phyloP scores from a whole-genome alignment of 148 eudicot genomes.

The Fagopyrum esculentum region DNA sequence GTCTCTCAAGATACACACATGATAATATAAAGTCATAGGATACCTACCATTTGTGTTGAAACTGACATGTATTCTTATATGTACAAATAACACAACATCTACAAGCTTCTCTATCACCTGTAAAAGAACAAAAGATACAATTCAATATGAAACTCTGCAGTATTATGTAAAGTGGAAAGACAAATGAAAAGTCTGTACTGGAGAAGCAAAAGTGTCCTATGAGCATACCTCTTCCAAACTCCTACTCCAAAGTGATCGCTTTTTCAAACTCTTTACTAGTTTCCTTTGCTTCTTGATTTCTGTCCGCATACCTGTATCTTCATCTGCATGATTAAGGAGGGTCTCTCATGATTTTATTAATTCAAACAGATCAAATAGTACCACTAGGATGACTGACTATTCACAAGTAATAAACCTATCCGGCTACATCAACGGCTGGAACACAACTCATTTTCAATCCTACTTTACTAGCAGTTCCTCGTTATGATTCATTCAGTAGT shows the following conservation, averaged over 20 bases:
- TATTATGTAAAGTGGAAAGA: background rate
- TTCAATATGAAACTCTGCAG: background rate
- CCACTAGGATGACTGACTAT: background rate
- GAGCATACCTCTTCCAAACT: conserved; percentile 39
- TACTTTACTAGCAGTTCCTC: background rate
- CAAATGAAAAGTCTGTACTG: background rate
- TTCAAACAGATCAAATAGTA: background rate
- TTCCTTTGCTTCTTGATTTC: conserved; percentile 39
- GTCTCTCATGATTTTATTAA: background rate
- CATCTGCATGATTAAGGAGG: conserved; percentile 1
- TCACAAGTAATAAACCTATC: background rate
- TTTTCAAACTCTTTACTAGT: conserved; percentile 32
- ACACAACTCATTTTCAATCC: background rate
- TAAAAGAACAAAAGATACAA: background rate
- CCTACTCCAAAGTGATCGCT: conserved; percentile 43
- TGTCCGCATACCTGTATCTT: conserved; percentile 15
- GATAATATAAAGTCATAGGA: background rate
- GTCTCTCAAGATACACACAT: background rate
- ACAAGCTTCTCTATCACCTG: conserved; percentile 45
- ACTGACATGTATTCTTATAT: conserved; percentile 23
- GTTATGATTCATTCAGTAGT: too few species aligned
- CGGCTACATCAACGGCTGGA: background rate
- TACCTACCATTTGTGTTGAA: conserved; percentile 28
- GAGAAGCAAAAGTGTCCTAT: background rate
- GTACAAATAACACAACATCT: conserved; percentile 33